Evolutionary conservation across 2,329 filamentous ascomycete species (phyloP).

Genomic region (Neonectria neomacrospora): DNA sequence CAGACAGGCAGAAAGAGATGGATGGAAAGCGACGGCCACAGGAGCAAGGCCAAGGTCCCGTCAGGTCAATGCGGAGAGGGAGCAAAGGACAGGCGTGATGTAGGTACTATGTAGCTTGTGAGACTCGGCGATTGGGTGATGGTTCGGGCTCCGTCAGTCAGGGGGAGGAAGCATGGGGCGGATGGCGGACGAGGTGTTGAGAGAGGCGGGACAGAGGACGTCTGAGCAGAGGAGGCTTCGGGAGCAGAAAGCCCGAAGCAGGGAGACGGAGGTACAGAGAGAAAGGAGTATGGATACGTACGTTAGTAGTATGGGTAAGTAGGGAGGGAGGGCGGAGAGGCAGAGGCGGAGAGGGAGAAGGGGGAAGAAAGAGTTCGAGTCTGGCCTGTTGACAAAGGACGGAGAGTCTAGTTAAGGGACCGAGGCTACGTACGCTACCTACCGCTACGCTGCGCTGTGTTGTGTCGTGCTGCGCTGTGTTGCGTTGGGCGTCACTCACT

Average conservation of each 20-base stretch:
- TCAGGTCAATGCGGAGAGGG: not conserved
- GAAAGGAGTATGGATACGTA: not conserved
- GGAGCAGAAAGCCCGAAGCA: conserved; percentile 1
- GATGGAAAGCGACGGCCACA: conserved; percentile 5
- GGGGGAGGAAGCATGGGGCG: conserved; percentile 27
- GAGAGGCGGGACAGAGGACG: conserved; percentile 7
- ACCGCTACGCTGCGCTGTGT: conserved; percentile 20
- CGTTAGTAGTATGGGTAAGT: no score
- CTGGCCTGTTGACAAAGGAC: conserved; percentile 28
- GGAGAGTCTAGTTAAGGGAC: conserved; percentile 27
- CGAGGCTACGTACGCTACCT: conserved; percentile 23
- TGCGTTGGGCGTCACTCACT: conserved; percentile 35
- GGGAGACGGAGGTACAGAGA: not conserved
- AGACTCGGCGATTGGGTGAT: conserved; percentile 38
- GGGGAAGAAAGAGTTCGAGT: conserved; percentile 6
- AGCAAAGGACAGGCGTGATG: not conserved
- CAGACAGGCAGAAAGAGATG: conserved; percentile 9
- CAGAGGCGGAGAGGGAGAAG: no score
- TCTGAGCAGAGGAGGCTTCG: not conserved
- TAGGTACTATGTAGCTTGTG: conserved; percentile 3
- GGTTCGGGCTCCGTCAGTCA: conserved; percentile 33
- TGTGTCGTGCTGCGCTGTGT: conserved; percentile 23
- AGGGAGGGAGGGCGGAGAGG: not conserved
- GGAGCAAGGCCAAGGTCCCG: conserved; percentile 22
- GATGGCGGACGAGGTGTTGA: conserved; percentile 6